phyloP scores from a whole-genome alignment of 768 basidiomycete genomes.

The Mycena olivaceomarginata region DNA sequence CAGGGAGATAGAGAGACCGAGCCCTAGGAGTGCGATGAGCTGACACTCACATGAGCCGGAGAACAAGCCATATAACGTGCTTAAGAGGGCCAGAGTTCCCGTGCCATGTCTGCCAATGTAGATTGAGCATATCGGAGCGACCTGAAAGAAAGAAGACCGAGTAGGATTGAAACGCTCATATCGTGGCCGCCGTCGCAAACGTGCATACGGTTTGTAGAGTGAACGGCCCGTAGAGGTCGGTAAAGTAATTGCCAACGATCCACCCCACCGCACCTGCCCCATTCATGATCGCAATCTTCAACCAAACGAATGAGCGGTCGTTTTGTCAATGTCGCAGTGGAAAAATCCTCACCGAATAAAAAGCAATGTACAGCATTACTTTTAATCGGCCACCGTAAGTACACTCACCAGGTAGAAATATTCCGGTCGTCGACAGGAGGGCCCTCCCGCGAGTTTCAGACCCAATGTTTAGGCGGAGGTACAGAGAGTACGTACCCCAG shows the following conservation, averaged over 20 bases:
- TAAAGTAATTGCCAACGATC: neutral
- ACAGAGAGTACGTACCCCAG: neutral
- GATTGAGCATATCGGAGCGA: neutral
- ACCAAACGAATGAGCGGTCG: no score
- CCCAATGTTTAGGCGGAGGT: neutral
- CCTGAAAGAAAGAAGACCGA: neutral
- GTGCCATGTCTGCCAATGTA: neutral
- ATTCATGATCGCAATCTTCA: conserved; percentile 19
- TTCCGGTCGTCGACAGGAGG: neutral
- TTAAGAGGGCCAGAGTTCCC: neutral
- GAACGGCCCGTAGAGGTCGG: conserved; percentile 10
- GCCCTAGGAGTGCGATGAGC: neutral
- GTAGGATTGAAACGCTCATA: neutral
- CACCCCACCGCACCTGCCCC: neutral
- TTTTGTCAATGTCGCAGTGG: no score
- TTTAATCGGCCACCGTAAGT: no score
- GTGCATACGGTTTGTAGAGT: neutral
- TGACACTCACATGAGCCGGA: neutral
- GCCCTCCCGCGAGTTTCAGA: neutral
- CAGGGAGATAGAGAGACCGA: neutral
- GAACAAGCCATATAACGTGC: conserved; percentile 2
- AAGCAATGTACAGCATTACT: neutral
- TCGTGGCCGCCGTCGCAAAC: neutral
- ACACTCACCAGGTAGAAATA: neutral
- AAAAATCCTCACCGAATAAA: conserved; percentile 13